phyloP scores from a whole-genome alignment of 2,329 filamentous ascomycete genomes.

The Zymoseptoria brevis region DNA sequence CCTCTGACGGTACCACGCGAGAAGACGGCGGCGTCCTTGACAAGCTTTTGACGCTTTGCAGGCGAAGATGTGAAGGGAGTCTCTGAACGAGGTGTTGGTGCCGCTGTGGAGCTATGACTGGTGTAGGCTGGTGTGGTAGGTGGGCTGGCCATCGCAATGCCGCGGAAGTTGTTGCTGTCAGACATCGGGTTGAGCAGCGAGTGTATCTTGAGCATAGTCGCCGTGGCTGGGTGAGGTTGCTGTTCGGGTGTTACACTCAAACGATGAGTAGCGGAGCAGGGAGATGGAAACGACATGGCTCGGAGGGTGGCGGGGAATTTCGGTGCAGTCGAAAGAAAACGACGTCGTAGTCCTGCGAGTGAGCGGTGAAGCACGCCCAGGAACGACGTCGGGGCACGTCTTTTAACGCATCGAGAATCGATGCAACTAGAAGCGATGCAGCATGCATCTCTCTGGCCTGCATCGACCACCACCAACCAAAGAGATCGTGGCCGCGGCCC shows the following conservation, averaged over 20 bases:
- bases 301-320: constrained; percentile 4
- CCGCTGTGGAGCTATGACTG: constrained; percentile 15
- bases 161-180: constrained; percentile 13
- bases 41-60: constrained; percentile 46
- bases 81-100: constrained; percentile 17
- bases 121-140: constrained; percentile 23
- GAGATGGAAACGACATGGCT: constrained; percentile 20
- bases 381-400: constrained; percentile 3
- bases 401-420: constrained; percentile 6
- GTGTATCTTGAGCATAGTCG: constrained; percentile 34
- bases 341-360: neutral
- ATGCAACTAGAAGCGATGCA: neutral
- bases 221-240: constrained; percentile 9
- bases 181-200: constrained; percentile 33
- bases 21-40: constrained; percentile 58
- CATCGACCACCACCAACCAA: constrained; percentile 7
- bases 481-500: constrained; percentile 5
- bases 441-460: neutral
- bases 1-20: constrained; percentile 56
- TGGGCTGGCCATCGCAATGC: constrained; percentile 11
- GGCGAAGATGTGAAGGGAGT: constrained; percentile 16
- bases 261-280: constrained; percentile 12
- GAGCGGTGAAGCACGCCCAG: constrained; percentile 5
- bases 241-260: constrained; percentile 13
- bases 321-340: neutral